Conservation (phyloP, 129 eudicot species). For the Pseudognaphalium luteoalbum region DNA sequence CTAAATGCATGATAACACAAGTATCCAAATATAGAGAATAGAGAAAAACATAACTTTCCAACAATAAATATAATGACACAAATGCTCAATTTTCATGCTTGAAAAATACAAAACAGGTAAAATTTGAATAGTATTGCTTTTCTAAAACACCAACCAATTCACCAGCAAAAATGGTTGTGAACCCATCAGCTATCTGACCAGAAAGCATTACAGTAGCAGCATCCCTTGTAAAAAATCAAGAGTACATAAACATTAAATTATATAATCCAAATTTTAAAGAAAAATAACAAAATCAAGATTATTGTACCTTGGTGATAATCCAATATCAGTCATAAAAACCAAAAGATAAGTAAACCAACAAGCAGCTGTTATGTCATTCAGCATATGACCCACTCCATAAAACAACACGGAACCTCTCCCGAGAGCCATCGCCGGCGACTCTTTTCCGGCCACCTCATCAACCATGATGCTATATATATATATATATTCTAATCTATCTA, state of each 20-base stretch:
- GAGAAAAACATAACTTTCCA: not conserved
- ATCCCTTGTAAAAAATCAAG: constrained; percentile 36
- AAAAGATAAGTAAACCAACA: constrained; percentile 96
- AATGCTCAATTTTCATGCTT: not conserved
- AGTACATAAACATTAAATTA: too few relatives aligned
- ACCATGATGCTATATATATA: constrained; percentile 32
- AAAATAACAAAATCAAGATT: not conserved
- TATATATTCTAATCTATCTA: too few relatives aligned
- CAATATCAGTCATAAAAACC: constrained; percentile 85
- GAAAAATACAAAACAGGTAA: not conserved
- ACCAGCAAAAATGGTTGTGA: constrained; percentile 77
- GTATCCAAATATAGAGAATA: not conserved
- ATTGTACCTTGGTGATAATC: constrained; percentile 74
- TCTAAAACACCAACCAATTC: constrained; percentile 81
- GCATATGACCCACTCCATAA: constrained; percentile 94
- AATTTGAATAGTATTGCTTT: not conserved
- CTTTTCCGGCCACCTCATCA: constrained; percentile 44
- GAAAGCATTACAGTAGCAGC: constrained; percentile 91
- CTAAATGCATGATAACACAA: not conserved
- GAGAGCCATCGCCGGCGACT: constrained; percentile 41
- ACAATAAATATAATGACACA: not conserved
- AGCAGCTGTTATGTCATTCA: constrained; percentile 91
- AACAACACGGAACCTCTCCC: constrained; percentile 62
- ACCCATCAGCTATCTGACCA: constrained; percentile 96
- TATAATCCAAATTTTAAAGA: not conserved